Evolutionary conservation across 2,329 filamentous ascomycete genomes (phyloP).

Genomic region (Aspergillus sp.): DNA sequence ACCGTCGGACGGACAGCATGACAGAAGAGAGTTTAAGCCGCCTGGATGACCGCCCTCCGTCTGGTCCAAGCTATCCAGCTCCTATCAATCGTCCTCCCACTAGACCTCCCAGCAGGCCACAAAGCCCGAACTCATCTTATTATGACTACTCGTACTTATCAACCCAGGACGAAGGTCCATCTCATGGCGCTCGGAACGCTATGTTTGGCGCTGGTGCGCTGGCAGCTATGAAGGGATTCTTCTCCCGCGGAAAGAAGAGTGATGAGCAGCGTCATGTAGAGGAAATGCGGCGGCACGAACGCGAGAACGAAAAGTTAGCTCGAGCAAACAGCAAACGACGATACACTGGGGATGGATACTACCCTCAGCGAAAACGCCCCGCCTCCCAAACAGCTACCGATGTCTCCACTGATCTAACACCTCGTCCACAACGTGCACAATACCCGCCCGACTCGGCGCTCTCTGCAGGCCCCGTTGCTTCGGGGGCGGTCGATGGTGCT

Average conservation of each 20-base stretch:
- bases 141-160: slow-evolving; percentile 32
- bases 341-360: slow-evolving; percentile 67
- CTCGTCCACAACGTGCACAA: slow-evolving; percentile 28
- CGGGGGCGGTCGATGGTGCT: slow-evolving; percentile 30
- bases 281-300: slow-evolving; percentile 50
- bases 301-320: slow-evolving; percentile 54
- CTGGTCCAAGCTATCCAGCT: slow-evolving; percentile 39
- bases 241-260: slow-evolving; percentile 58
- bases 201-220: slow-evolving; percentile 69
- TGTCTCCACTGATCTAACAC: slow-evolving; percentile 34
- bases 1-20: slow-evolving; percentile 47
- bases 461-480: slow-evolving; percentile 30
- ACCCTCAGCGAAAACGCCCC: slow-evolving; percentile 32
- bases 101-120: slow-evolving; percentile 33
- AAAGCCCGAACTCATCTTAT: slow-evolving; percentile 37
- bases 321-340: slow-evolving; percentile 59
- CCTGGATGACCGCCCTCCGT: slow-evolving; percentile 55
- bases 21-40: slow-evolving; percentile 43
- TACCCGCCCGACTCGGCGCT: slow-evolving; percentile 36
- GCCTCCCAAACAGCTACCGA: slow-evolving; percentile 39
- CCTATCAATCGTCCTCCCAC: slow-evolving; percentile 36
- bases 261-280: slow-evolving; percentile 62
- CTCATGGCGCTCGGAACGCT: slow-evolving; percentile 58
- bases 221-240: slow-evolving; percentile 56
- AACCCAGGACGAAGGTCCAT: slow-evolving; percentile 41